Conservation (phyloP, 208 protist species). For the Trypanosoma conorhini region DNA sequence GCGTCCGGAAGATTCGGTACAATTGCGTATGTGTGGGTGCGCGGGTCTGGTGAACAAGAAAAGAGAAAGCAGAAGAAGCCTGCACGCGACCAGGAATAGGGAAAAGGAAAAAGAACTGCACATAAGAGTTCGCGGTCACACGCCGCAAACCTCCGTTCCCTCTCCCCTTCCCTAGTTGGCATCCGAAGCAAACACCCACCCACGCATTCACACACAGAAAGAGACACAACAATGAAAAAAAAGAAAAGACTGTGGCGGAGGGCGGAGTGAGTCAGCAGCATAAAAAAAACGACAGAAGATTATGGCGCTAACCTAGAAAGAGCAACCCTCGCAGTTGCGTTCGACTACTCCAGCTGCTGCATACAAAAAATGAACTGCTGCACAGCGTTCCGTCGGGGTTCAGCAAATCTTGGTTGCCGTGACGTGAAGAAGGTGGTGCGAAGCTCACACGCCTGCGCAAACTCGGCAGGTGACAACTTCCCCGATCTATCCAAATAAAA, state of each 20-base stretch:
- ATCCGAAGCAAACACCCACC: conserved; percentile 1
- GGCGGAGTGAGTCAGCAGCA: background rate
- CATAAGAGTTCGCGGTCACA: background rate
- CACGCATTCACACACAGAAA: conserved; percentile 1
- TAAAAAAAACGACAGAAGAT: conserved; percentile 18
- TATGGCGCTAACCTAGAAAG: background rate
- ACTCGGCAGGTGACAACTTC: conserved; percentile 60
- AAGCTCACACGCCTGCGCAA: conserved; percentile 41
- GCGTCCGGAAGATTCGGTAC: background rate
- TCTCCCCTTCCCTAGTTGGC: background rate
- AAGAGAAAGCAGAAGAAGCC: background rate
- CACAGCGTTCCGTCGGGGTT: conserved; percentile 49
- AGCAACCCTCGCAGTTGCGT: background rate
- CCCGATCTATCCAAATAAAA: conserved; percentile 61
- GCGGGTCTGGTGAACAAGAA: background rate
- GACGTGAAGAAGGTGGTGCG: conserved; percentile 37
- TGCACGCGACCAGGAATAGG: conserved; percentile 15
- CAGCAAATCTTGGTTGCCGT: conserved; percentile 47
- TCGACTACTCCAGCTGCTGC: conserved; percentile 50
- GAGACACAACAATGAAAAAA: conserved; percentile 4
- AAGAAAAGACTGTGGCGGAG: conserved; percentile 15
- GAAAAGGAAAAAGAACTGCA: conserved; percentile 1
- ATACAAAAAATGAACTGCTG: conserved; percentile 80
- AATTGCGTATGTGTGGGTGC: background rate
- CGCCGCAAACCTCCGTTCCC: background rate